Evolutionary conservation across 1,139 yeast species (phyloP).

Genomic region (Starmera stellimalicola): DNA sequence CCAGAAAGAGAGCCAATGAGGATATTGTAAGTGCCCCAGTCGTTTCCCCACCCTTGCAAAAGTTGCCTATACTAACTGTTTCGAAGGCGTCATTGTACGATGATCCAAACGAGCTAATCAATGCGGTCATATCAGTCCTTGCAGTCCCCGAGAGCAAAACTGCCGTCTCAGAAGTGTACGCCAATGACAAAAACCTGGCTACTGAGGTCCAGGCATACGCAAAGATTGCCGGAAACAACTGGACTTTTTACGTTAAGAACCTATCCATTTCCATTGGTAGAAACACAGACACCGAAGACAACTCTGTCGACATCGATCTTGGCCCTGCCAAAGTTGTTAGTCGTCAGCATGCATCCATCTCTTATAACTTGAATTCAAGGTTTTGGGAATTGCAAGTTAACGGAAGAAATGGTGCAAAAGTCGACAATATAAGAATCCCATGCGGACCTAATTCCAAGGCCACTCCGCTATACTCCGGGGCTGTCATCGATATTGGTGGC

Average conservation of each 20-base stretch:
- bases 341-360: constrained; percentile 78
- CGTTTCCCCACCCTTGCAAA: not conserved
- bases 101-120: constrained; percentile 28
- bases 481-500: constrained; percentile 88
- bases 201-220: constrained; percentile 95
- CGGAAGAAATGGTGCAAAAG: constrained; percentile 91
- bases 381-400: constrained; percentile 77
- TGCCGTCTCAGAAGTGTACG: constrained; percentile 36
- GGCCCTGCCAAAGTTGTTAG: constrained; percentile 97
- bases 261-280: constrained; percentile 76
- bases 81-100: constrained; percentile 12
- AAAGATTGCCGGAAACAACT: constrained; percentile 82
- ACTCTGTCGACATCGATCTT: constrained; percentile 72
- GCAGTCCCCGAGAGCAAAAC: constrained; percentile 35
- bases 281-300: constrained; percentile 48
- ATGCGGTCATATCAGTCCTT: constrained; percentile 34
- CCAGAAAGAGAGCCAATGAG: constrained; percentile 1
- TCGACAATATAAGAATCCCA: constrained; percentile 59
- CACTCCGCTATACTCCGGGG: constrained; percentile 68
- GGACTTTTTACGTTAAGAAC: constrained; percentile 92
- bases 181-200: constrained; percentile 67
- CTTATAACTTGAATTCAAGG: constrained; percentile 63
- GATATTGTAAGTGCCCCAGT: not conserved
- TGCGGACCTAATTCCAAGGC: constrained; percentile 35
- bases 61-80: too few species aligned